Evolutionary conservation across 129 eudicot genomes (phyloP).

Genomic region (Lactuca saligna): DNA sequence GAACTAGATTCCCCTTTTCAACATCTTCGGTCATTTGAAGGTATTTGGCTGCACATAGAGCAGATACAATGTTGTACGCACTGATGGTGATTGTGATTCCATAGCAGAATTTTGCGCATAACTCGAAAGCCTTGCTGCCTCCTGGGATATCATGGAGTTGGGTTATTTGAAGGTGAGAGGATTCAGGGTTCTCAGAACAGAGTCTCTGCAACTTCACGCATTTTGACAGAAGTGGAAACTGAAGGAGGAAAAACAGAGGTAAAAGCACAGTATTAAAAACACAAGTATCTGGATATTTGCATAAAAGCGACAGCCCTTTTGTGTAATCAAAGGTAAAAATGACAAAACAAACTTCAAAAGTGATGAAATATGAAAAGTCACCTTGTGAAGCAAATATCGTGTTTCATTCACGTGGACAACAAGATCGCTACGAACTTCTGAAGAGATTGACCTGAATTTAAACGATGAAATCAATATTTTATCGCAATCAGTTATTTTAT

Average conservation of each 20-base stretch:
- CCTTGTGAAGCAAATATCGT: conserved; percentile 96
- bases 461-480: neutral
- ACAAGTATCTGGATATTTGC: conserved; percentile 17
- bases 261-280: neutral
- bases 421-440: conserved; percentile 74
- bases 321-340: conserved; percentile 9
- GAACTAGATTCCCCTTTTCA: conserved; percentile 70
- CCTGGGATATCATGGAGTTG: conserved; percentile 83
- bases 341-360: neutral
- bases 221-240: conserved; percentile 94
- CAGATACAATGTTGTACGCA: conserved; percentile 76
- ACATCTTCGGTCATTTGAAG: conserved; percentile 88
- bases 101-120: conserved; percentile 86
- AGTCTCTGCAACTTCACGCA: conserved; percentile 60
- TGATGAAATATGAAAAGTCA: conserved; percentile 17
- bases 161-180: conserved; percentile 60
- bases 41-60: conserved; percentile 70
- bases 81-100: conserved; percentile 81
- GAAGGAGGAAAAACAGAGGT: conserved; percentile 15
- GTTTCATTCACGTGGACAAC: conserved; percentile 68
- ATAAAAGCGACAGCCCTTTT: conserved; percentile 10
- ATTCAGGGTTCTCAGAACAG: conserved; percentile 57
- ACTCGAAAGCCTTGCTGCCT: conserved; percentile 73
- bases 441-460: conserved; percentile 71
- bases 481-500: neutral